Evolutionary conservation across 2,329 filamentous ascomycete species (phyloP).

Genomic region (Fusarium sp.): DNA sequence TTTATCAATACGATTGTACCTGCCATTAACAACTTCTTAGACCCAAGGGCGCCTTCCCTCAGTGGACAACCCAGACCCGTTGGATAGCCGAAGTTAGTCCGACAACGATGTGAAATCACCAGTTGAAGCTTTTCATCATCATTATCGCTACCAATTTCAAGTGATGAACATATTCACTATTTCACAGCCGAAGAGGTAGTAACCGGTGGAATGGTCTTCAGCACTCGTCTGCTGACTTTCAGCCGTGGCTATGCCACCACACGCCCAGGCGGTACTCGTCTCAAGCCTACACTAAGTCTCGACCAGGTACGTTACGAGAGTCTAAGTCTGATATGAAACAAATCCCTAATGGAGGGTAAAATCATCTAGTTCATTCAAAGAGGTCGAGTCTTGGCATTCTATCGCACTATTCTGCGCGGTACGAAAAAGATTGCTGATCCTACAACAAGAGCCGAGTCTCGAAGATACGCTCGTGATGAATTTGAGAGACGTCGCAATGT

Average conservation of each 20-base stretch:
- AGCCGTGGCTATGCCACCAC: slow-evolving; percentile 55
- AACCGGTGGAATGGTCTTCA: slow-evolving; percentile 46
- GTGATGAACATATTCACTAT: slow-evolving; percentile 20
- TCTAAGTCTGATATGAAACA: neutral
- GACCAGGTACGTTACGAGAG: slow-evolving; percentile 64
- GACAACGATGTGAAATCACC: slow-evolving; percentile 18
- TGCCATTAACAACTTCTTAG: slow-evolving; percentile 30
- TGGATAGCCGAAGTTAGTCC: slow-evolving; percentile 41
- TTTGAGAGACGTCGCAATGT: slow-evolving; percentile 70
- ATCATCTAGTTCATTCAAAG: slow-evolving; percentile 68
- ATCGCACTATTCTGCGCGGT: slow-evolving; percentile 68
- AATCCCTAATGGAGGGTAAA: slow-evolving; percentile 14
- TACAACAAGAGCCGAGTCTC: slow-evolving; percentile 66
- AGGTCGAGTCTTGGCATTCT: slow-evolving; percentile 66
- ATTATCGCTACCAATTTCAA: slow-evolving; percentile 2
- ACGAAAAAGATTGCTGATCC: slow-evolving; percentile 65
- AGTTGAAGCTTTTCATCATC: slow-evolving; percentile 39
- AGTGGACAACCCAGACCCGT: slow-evolving; percentile 1
- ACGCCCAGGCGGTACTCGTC: slow-evolving; percentile 46
- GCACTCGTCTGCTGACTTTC: slow-evolving; percentile 46
- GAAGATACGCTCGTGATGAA: slow-evolving; percentile 68
- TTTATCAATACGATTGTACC: neutral
- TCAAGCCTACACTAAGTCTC: slow-evolving; percentile 62
- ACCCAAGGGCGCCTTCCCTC: neutral
- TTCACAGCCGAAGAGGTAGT: slow-evolving; percentile 35